Evolutionary conservation across 192 early-diverging fungal genomes (phyloP), one percentile per base, ranked within the genome.

Genomic region (Thoreauomyces humboldtii): DNA sequence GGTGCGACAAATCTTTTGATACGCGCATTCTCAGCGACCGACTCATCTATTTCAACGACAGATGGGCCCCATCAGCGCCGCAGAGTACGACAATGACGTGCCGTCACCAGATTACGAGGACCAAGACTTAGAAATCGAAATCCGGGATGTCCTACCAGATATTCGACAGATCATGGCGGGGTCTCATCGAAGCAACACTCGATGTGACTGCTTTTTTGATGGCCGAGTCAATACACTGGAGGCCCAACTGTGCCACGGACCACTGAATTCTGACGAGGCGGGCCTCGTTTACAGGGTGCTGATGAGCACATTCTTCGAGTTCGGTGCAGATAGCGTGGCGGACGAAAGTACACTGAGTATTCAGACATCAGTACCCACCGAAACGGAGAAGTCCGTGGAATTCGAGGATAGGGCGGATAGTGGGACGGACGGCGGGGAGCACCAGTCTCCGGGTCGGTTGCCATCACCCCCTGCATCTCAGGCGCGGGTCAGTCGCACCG

Each of bases 41-140:
- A n/a, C n/a, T n/a, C n/a, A n/a, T n/a, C n/a, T n/a, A n/a, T n/a
- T n/a, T n/a, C n/a, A n/a, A n/a, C 9, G 38, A 24, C 27, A 52
- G 55, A 15, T 57, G 32, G 31, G 55, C 21, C 12, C 34, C 31
- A 57, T 34, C 5, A 6, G n/a, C 3, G 19, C 29, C 19, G 2
- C 15, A 15, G 35, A 57, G 33, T 5, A 52, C 15, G 50, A 52
- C 24, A 52, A 36, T 57, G 34, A 36, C 31, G 27, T 36, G 14
- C 55, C 55, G 35, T 35, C 33, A 9, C n/a, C 29, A 37, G 55
- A 15, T n/a, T 57, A 35, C 27, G 55, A 57, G 19, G 55, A 57
- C 35, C 33, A 32, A 15, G 55, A 37, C 4, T 36, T 57, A 2
- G 4, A 22, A n/a, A 9, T 19, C 34, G 55, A 57, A 4, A 37